Conservation (phyloP, 2,329 filamentous ascomycete genomes). For the Waltergamsia citrina region DNA sequence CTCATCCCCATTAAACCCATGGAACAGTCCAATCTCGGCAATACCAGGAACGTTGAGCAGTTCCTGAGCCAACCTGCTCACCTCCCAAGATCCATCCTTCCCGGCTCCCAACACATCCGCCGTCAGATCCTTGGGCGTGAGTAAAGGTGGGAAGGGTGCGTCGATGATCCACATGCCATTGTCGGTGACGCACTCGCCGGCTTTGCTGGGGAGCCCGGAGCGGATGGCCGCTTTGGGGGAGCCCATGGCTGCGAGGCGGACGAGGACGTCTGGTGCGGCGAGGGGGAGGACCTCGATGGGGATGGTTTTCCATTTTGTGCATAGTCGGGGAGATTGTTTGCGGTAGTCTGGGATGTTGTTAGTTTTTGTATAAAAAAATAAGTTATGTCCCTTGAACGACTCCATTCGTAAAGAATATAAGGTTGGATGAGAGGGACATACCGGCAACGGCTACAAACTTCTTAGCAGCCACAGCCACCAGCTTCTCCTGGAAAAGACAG, state of each 20-base stretch:
- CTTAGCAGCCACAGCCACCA: constrained; percentile 76
- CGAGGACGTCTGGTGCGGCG: constrained; percentile 67
- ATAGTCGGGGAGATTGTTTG: constrained; percentile 72
- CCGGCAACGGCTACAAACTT: constrained; percentile 83
- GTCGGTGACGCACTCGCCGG: constrained; percentile 60
- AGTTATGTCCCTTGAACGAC: too few species aligned
- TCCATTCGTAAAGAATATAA: background rate
- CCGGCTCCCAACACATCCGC: constrained; percentile 40
- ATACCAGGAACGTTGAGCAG: constrained; percentile 82
- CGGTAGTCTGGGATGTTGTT: constrained; percentile 59
- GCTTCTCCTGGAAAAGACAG: constrained; percentile 96
- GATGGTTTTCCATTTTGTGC: constrained; percentile 70
- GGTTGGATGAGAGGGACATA: constrained; percentile 26
- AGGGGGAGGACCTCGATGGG: constrained; percentile 91
- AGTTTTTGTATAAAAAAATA: too few species aligned
- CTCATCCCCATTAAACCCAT: constrained; percentile 68
- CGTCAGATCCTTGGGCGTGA: constrained; percentile 47
- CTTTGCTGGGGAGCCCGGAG: constrained; percentile 64
- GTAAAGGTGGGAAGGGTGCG: constrained; percentile 71
- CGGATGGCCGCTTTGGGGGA: constrained; percentile 62
- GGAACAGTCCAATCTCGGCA: constrained; percentile 86
- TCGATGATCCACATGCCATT: constrained; percentile 74
- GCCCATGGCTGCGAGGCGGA: constrained; percentile 63
- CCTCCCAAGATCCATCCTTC: constrained; percentile 61
- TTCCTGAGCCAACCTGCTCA: constrained; percentile 60